Evolutionary conservation across 169 alveolate genomes (phyloP), one percentile per base, ranked within the genome.

Genomic region (Hammondia hammondi): DNA sequence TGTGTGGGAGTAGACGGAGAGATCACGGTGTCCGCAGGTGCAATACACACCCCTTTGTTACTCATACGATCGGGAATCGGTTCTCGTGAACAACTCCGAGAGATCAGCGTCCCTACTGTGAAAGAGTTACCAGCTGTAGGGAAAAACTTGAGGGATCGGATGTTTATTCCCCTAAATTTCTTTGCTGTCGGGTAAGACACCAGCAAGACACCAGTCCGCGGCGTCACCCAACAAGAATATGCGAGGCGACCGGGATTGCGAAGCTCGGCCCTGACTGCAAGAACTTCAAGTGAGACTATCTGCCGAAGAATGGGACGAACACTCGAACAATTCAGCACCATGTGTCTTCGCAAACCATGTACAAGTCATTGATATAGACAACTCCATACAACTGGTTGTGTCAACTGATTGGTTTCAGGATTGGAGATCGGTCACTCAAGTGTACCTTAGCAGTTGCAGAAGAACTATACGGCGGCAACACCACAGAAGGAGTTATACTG

Each of bases 11-110:
- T 70, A 9, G 57, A 87, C 95, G 97, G 96, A 10, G 94, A 95
- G 93, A 95, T 96, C 52, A 95, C 95, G 4, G 61, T 94, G 27
- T 95, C 97, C 29, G 94, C 97, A 3, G 97, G 97, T 27, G 95
- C 97, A 24, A 96, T 96, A 10, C 95, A 87, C 43, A 96, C 97
- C 27, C 97, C 97, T 0, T 52, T 92, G 29, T 48, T 96, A 37
- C 96, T 96, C 32, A 87, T 89, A 32, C 85, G 91, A 52, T 93
- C 96, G 12, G 97, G 97, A 12, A 92, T 96, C 35, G 97, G 97
- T 46, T 97, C 97, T 9, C 56, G 61, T 24, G 91, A 95, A 56
- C 71, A 85, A 46, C 67, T 96, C 9, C 71, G 92, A 88, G 89
- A 91, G 45, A 85, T 93, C 0, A 12, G 19, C 9, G 45, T 46